Evolutionary conservation across 768 basidiomycete genomes (phyloP).

Genomic region (Psilocybe sp.): DNA sequence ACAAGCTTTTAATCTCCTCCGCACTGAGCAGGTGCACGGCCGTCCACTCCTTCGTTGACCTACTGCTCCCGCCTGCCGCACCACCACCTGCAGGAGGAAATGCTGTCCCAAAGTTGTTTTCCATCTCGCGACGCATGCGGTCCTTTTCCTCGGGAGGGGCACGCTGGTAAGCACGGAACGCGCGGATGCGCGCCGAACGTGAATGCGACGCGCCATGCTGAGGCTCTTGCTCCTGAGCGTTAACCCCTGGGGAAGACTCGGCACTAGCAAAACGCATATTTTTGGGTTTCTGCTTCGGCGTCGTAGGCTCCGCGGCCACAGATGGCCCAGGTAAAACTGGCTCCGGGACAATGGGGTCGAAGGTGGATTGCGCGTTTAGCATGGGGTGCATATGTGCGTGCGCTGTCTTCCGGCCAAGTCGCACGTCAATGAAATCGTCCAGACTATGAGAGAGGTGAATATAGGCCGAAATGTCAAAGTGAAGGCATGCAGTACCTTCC

Average conservation of each 20-base stretch:
- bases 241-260: background rate
- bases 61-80: slow-evolving; percentile 11
- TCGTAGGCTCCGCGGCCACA: background rate
- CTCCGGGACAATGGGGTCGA: slow-evolving; percentile 19
- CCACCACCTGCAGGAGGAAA: background rate
- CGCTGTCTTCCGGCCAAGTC: slow-evolving; percentile 60
- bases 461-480: background rate
- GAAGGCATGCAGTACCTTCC: slow-evolving; percentile 46
- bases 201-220: slow-evolving; percentile 32
- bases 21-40: slow-evolving; percentile 84
- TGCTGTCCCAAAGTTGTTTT: slow-evolving; percentile 12
- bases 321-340: slow-evolving; percentile 10
- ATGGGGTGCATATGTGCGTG: slow-evolving; percentile 46
- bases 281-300: slow-evolving; percentile 10
- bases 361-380: slow-evolving; percentile 21
- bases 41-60: slow-evolving; percentile 40
- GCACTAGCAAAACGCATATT: slow-evolving; percentile 5
- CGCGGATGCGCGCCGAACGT: slow-evolving; percentile 70
- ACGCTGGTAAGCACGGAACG: slow-evolving; percentile 67
- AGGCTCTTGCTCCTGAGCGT: background rate
- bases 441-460: slow-evolving; percentile 38
- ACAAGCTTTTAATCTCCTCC: slow-evolving; percentile 79
- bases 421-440: slow-evolving; percentile 83
- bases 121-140: slow-evolving; percentile 53
- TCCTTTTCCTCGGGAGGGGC: slow-evolving; percentile 65